Evolutionary conservation across 2,329 filamentous ascomycete genomes (phyloP).

Genomic region (Chaetomium globosum): DNA sequence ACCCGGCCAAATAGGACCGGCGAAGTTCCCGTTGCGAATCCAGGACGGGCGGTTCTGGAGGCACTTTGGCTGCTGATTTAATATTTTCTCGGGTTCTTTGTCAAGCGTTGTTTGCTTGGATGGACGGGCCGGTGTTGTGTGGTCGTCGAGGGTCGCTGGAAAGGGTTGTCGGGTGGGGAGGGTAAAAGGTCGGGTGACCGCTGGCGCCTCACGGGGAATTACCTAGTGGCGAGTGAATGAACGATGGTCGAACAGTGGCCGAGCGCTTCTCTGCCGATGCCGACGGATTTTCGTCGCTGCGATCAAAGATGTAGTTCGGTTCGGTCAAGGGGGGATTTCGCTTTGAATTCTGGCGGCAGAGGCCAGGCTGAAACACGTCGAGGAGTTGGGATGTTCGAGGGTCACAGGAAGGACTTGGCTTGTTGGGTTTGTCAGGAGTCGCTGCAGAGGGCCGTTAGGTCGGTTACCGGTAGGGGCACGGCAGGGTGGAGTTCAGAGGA

Average conservation of each 20-base stretch:
- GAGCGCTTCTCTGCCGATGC: slow-evolving; percentile 18
- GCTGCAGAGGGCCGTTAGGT: slow-evolving; percentile 14
- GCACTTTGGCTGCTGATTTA: slow-evolving; percentile 6
- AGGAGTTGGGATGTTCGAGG: slow-evolving; percentile 38
- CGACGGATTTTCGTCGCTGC: slow-evolving; percentile 20
- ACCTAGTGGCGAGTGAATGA: slow-evolving; percentile 13
- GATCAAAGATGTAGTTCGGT: slow-evolving; percentile 13
- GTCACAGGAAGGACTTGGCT: slow-evolving; percentile 33
- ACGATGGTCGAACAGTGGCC: not conserved
- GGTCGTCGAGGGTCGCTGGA: slow-evolving; percentile 12
- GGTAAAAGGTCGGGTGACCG: slow-evolving; percentile 1
- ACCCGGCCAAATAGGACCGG: slow-evolving; percentile 49
- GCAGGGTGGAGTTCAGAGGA: slow-evolving; percentile 4
- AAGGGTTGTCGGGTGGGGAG: slow-evolving; percentile 15
- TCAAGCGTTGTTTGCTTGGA: slow-evolving; percentile 2
- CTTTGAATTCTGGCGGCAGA: slow-evolving; percentile 31
- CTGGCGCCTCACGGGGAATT: slow-evolving; percentile 20
- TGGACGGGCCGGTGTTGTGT: slow-evolving; percentile 11
- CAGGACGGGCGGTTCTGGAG: slow-evolving; percentile 46
- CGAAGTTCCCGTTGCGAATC: slow-evolving; percentile 51
- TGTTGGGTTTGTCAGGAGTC: slow-evolving; percentile 19
- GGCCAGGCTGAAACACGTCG: slow-evolving; percentile 38
- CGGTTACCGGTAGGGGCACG: not conserved
- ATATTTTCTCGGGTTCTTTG: slow-evolving; percentile 2
- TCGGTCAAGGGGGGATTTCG: slow-evolving; percentile 23